Base-by-base conservation (phyloP, 164 flowering plant species). In the Pachysandra terminalis region DNA sequence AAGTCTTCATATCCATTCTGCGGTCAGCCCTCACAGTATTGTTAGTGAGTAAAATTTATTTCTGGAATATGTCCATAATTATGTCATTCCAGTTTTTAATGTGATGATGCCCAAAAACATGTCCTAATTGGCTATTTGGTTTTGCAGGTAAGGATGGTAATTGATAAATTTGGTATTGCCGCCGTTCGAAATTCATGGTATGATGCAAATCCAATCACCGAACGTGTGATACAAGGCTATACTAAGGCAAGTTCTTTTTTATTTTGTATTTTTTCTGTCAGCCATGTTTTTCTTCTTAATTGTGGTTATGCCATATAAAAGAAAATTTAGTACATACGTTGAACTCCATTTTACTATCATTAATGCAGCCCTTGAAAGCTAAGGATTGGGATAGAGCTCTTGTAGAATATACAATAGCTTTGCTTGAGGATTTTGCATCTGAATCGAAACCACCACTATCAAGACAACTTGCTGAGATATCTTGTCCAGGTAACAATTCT, bases 341-440 rank as follows among this genome's bases (percentile, higher is more conserved):
- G 4, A 56, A 45, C 16, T 66, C 35, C 23, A 48, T 49, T 25
- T 41, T 71, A 19, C n/a, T 68, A 2, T 41, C 67, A n/a, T 55
- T 35, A 21, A 1, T 81, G 77, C 92, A 95, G 97, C 98, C 97
- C 70, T 64, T 95, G 65, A 86, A 75, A 74, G 72, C 72, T 6
- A 95, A 86, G 78, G 85, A 76, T 66, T 95, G 98, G 98, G 98
- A 95, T 63, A 84, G 55, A 70, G 96, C 97, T 66, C 85, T 94
- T 9, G 78, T 85, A 56, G 97, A 90, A 69, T 86, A 74, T 80
- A 83, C 81, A 0, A 75, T 85, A 56, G 84, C 93, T 28, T 77
- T 84, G 86, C 83, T 95, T 59, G 72, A 85, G 25, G 87, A 80
- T 72, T 67, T 80, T 25, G 71, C 73, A 61, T 69, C 84, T 58